Evolutionary conservation across 2,329 filamentous ascomycete genomes (phyloP).

Genomic region (Cryoendolithus antarcticus): DNA sequence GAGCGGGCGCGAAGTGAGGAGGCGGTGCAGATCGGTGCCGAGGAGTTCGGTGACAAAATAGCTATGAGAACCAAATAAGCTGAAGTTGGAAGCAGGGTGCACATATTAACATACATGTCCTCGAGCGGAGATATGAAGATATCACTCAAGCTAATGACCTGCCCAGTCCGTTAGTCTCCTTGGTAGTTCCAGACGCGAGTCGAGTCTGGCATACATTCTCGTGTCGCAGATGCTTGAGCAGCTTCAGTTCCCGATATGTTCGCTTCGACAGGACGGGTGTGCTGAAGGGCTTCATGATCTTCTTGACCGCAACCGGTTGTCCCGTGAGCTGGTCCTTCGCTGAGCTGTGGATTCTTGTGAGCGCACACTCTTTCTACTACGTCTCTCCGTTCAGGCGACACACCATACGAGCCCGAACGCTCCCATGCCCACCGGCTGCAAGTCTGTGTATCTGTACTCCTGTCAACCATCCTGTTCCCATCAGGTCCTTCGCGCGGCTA

Average conservation of each 20-base stretch:
- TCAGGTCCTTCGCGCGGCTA: slow-evolving; percentile 65
- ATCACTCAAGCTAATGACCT: slow-evolving; percentile 94
- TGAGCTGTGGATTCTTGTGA: slow-evolving; percentile 47
- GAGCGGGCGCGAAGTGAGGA: slow-evolving; percentile 86
- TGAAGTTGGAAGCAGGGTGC: slow-evolving; percentile 11
- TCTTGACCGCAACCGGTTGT: slow-evolving; percentile 97
- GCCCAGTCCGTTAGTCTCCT: neutral
- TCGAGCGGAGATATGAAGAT: slow-evolving; percentile 99
- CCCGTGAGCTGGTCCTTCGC: slow-evolving; percentile 95
- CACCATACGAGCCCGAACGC: slow-evolving; percentile 97
- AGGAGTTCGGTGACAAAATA: slow-evolving; percentile 98
- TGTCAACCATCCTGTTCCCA: slow-evolving; percentile 15
- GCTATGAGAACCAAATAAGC: slow-evolving; percentile 36
- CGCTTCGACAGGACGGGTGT: slow-evolving; percentile 96
- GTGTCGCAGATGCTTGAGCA: slow-evolving; percentile 90
- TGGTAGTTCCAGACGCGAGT: neutral
- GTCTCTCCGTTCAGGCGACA: slow-evolving; percentile 7
- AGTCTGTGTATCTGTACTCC: slow-evolving; percentile 70
- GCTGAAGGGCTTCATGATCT: slow-evolving; percentile 99
- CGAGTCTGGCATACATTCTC: slow-evolving; percentile 60
- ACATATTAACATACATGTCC: slow-evolving; percentile 60
- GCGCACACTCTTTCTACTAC: slow-evolving; percentile 34
- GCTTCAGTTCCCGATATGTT: slow-evolving; percentile 93
- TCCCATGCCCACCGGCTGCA: slow-evolving; percentile 98
- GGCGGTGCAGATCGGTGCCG: slow-evolving; percentile 88